Percentiles rank a stretch among this genome's conserved stretches.
These are phyloP conservation scores for Jatropha multifida DNA, from an alignment of 441 rosid genomes.

Conservation along the genomic window DNA sequence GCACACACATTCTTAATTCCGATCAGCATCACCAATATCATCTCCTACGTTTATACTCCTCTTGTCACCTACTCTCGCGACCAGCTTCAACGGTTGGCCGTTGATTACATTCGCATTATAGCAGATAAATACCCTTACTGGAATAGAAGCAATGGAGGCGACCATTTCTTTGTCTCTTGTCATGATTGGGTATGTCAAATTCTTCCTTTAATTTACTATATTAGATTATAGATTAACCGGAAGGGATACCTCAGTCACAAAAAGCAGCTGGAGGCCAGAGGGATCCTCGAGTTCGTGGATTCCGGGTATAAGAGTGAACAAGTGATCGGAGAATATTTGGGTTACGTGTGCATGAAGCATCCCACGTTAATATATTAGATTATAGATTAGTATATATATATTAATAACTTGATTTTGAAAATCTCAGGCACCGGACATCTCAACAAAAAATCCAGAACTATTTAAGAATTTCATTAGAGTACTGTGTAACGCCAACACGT, in stretches of 20 bases:
- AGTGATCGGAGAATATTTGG: too few relatives aligned
- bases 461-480: constrained; percentile 58
- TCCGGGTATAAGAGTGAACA: too few relatives aligned
- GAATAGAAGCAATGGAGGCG: constrained; percentile 68
- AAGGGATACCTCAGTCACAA: too few relatives aligned
- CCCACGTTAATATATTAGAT: too few relatives aligned
- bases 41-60: constrained; percentile 47
- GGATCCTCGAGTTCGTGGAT: too few relatives aligned
- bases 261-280: too few relatives aligned
- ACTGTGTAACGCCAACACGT: constrained; percentile 78
- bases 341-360: too few relatives aligned
- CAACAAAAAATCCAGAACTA: constrained; percentile 38
- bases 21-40: constrained; percentile 53
- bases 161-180: constrained; percentile 77
- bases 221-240: too few relatives aligned
- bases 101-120: constrained; percentile 56
- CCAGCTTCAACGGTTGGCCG: constrained; percentile 39
- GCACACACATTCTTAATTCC: constrained; percentile 70
- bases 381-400: neutral
- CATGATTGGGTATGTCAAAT: constrained; percentile 69
- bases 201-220: too few relatives aligned
- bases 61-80: constrained; percentile 28
- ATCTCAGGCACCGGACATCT: constrained; percentile 63
- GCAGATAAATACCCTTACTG: constrained; percentile 48
- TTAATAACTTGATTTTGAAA: neutral